Conservation (phyloP, 2,329 filamentous ascomycete species). For the Atkinsonella texensis region DNA sequence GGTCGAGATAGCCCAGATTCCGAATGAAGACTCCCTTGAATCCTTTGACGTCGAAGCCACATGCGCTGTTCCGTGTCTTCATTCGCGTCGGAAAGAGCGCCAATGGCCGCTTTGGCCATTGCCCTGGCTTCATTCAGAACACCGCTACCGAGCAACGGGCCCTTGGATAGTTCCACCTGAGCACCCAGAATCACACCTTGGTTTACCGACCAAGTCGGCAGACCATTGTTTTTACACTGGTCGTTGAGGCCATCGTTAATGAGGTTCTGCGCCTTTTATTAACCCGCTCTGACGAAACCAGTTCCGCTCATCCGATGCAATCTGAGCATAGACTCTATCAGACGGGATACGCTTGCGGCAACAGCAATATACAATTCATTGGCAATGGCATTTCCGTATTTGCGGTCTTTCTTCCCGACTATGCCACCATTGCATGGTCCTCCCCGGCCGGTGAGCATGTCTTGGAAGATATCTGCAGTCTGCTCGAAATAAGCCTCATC, state of each 20-base stretch:
- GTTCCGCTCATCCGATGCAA: slow-evolving; percentile 36
- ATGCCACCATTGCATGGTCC: slow-evolving; percentile 40
- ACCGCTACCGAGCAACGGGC: slow-evolving; percentile 24
- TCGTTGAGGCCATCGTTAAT: slow-evolving; percentile 40
- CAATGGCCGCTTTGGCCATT: slow-evolving; percentile 43
- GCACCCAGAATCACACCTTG: slow-evolving; percentile 45
- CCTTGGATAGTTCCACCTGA: slow-evolving; percentile 37
- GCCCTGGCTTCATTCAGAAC: slow-evolving; percentile 29
- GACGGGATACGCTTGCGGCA: slow-evolving; percentile 39
- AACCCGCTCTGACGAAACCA: slow-evolving; percentile 40
- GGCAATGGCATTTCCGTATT: slow-evolving; percentile 41
- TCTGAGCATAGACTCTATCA: slow-evolving; percentile 29
- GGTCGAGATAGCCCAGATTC: slow-evolving; percentile 47
- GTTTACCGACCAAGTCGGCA: slow-evolving; percentile 43
- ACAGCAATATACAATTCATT: slow-evolving; percentile 46
- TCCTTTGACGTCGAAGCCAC: slow-evolving; percentile 40
- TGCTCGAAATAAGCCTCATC: slow-evolving; percentile 38
- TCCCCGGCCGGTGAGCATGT: slow-evolving; percentile 37
- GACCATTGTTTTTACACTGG: slow-evolving; percentile 39
- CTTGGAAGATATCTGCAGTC: slow-evolving; percentile 41
- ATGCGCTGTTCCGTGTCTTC: slow-evolving; percentile 24
- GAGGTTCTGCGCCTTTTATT: slow-evolving; percentile 36
- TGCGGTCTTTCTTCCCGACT: slow-evolving; percentile 41
- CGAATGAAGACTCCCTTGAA: slow-evolving; percentile 64
- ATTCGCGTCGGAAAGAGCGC: slow-evolving; percentile 28